Evolutionary conservation across 2,329 filamentous ascomycete genomes (phyloP), one percentile per base, ranked within the genome.

Genomic region (Cytospora chrysosperma): DNA sequence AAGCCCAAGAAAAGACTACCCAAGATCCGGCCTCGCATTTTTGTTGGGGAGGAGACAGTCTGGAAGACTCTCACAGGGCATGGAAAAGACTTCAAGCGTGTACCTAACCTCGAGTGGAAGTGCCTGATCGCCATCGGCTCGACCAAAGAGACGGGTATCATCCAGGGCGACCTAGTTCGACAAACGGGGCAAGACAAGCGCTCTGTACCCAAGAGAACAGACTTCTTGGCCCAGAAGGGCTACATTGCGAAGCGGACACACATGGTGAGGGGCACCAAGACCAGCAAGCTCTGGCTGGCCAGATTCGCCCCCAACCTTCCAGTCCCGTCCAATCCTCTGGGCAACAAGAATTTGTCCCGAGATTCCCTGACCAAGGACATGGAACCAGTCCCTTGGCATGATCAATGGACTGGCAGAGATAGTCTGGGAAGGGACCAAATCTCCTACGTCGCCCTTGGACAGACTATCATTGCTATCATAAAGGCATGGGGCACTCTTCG

Each of bases 31-130:
- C 75, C 75, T 3, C 71, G 74, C 19, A 70, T 88, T 2, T 80
- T 79, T 62, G 80, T 83, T 17, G 81, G 82, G 0, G 81, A 86
- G 66, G 79, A 83, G 55, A 81, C 81, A 4, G 80, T 86, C 71
- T 88, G 86, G 86, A 79, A 82, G 70, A 81, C 81, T 3, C 75
- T 88, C 55, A 81, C 85, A 26, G 85, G 85, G 15, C 86, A 88
- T 71, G 79, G 79, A 8, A 77, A 83, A 12, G 85, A 88, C 70
- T 78, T 82, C 69, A 86, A 85, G 70, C 80, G 82, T 62, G 75
- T 87, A 4, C 84, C 85, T 2, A 77, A 78, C 13, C 82, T 84
- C 13, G 85, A 87, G 72, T 88, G 85, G 85, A 78, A 81, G 67
- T 78, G 84, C 2, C 76, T 88, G 10, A 75, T 85, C 21, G 83